Base-by-base conservation (phyloP, 1,284 basidiomycete genomes). In the Sphagnurus paluster region DNA sequence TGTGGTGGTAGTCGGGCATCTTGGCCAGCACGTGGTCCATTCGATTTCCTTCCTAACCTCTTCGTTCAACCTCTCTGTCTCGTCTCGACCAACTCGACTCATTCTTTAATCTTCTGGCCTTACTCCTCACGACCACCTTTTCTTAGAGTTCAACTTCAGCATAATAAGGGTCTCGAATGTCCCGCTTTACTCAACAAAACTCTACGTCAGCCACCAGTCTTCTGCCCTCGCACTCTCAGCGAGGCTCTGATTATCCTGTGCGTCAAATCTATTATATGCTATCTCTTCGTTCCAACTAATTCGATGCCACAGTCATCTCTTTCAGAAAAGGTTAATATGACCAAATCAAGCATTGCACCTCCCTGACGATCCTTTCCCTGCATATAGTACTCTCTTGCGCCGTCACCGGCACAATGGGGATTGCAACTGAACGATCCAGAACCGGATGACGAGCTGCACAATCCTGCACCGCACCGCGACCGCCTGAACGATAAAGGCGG, bases 391-490 rank as follows among this genome's bases (percentile, higher is more conserved):
- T 65, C 67, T 11, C 52, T 71, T 41, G 49, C 66, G 13, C 57
- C 65, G 5, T 63, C 63, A 19, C 67, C 68, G 9, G 56, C 55
- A 43, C 41, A 60, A 53, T 71, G 68, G 68, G 67, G 67, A 2
- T 53, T 61, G 44, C 57, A 63, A 7, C 49, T 66, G 46, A 55
- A 61, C 37, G 37, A 24, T 7, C 56, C 59, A 9, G 75, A 77
- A 46, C 64, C 67, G 3, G 75, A 76, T 49, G 72, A 74, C 48
- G 56, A 63, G 19, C 56, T 77, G 20, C 78, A 82, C 58, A 69
- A 71, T 39, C 71, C 73, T 0, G 70, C 74, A 33, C 65, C 69
- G 8, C 58, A 44, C 16, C 54, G 64, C 37, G 66, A 68, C 44
- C 58, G 59, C 35, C 61, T 57, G 34, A 63, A 55, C 21, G 68